phyloP scores from a whole-genome alignment of 805 yeast species.

The Soucietia sequanensis region DNA sequence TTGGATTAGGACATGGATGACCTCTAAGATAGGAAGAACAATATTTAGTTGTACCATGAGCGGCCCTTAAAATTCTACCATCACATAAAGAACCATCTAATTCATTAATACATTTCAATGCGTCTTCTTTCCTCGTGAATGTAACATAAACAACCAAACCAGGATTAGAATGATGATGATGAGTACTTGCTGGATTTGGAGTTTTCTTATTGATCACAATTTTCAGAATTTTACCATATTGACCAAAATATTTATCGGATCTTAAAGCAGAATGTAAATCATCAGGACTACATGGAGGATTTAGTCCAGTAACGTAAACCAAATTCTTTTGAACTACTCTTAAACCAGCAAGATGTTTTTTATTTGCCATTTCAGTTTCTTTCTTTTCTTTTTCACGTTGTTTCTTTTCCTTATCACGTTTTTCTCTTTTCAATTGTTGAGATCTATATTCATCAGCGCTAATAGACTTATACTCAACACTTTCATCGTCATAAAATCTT shows the following conservation, averaged over 20 bases:
- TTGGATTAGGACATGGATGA: conserved; percentile 95
- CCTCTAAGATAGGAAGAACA: conserved; percentile 96
- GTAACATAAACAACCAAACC: conserved; percentile 97
- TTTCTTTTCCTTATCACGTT: conserved; percentile 77
- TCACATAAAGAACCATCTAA: conserved; percentile 92
- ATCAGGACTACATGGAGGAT: conserved; percentile 78
- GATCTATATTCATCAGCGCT: conserved; percentile 84
- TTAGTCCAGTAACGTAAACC: conserved; percentile 93
- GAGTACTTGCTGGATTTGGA: conserved; percentile 39
- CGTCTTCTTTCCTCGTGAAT: conserved; percentile 90
- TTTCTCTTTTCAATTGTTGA: conserved; percentile 78
- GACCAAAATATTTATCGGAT: conserved; percentile 96
- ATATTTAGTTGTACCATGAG: conserved; percentile 97
- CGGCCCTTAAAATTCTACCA: conserved; percentile 87
- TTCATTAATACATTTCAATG: conserved; percentile 87
- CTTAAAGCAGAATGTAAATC: conserved; percentile 81
- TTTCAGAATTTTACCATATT: conserved; percentile 92
- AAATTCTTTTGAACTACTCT: conserved; percentile 97
- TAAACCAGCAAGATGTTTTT: conserved; percentile 93
- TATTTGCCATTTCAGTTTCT: conserved; percentile 79
- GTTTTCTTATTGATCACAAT: conserved; percentile 85
- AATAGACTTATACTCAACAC: conserved; percentile 80
- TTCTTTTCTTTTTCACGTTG: conserved; percentile 89
- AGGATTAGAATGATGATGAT: conserved; percentile 51
- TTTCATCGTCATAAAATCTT: conserved; percentile 87